Conservation (phyloP, 139 green algal species). For the Picochlorum costavermella region DNA sequence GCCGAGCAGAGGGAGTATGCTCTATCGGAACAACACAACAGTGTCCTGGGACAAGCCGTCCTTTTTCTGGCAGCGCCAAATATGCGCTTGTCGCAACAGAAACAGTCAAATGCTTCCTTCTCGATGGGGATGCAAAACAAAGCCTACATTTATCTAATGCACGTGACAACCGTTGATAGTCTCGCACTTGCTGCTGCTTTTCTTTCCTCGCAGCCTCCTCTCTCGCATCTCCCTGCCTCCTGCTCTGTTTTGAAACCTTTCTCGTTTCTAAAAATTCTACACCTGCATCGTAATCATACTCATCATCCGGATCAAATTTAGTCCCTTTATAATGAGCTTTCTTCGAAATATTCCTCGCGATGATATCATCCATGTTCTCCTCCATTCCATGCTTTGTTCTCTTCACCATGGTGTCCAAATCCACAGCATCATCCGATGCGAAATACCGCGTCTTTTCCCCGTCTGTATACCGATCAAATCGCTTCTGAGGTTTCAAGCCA, state of each 20-base stretch:
- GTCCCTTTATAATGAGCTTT: conserved; percentile 20
- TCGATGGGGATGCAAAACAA: conserved; percentile 33
- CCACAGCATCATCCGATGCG: conserved; percentile 69
- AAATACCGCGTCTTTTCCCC: conserved; percentile 69
- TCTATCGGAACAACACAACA: conserved; percentile 71
- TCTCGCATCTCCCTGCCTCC: background rate
- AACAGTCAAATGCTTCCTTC: conserved; percentile 67
- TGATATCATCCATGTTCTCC: conserved; percentile 56
- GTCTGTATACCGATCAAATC: conserved; percentile 54
- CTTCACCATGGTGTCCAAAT: conserved; percentile 67
- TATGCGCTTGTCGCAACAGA: conserved; percentile 69
- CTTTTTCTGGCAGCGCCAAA: conserved; percentile 65
- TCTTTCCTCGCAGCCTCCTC: conserved; percentile 20
- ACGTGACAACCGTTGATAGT: conserved; percentile 14
- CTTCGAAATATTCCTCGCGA: conserved; percentile 66
- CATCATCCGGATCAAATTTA: conserved; percentile 61
- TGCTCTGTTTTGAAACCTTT: conserved; percentile 10
- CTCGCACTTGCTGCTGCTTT: conserved; percentile 36
- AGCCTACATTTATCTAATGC: conserved; percentile 35
- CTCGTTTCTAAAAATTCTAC: conserved; percentile 56
- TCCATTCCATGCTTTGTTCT: conserved; percentile 46
- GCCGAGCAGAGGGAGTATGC: conserved; percentile 52
- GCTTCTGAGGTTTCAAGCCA: conserved; percentile 12
- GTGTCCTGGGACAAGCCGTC: conserved; percentile 70
- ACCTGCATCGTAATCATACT: conserved; percentile 91